Evolutionary conservation across 768 basidiomycete species (phyloP), one percentile per base, ranked within the genome.

Genomic region (Gautieria morchelliformis): DNA sequence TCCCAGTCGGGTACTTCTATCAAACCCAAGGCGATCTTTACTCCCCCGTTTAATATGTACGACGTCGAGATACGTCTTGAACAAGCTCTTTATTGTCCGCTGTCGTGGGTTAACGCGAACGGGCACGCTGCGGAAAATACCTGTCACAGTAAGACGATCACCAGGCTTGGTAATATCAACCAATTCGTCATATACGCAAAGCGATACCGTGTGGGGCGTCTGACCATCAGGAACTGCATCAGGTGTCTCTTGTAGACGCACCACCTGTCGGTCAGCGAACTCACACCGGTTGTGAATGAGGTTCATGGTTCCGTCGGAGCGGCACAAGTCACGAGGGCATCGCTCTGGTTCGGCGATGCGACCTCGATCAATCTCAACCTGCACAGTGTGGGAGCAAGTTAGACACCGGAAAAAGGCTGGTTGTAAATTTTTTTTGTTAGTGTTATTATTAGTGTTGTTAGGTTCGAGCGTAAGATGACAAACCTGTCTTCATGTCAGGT

Each of bases 191-290:
- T 99, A 98, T n/a, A 91, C 90, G 68, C 93, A 94, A 55, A 98
- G 73, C 0, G 91, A 93, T 53, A 99, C 94, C 0, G 95, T 98
- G 63, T 97, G 94, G 0, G 96, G 96, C 0, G 96, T 98, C 69
- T 98, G 95, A 2, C 96, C 96, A 69, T 97, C 95, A 5, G 95
- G 95, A 0, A 99, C 95, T 9, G 87, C 91, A 65, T 99, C 96
- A 0, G 95, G 95, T 0, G 95, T 98, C 70, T 99, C 96, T 68
- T 99, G 96, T 9, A 99, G 74, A 39, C 95, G 81, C 60, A 98
- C 87, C 47, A 95, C 90, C 69, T 99, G 96, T 53, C 95, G 78
- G 70, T 99, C 93, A 20, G 92, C 89, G 67, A 97, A 99, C 61
- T 93, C 89, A 69, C 89, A 95, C 48, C 95, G 87, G 67, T 99